Evolutionary conservation across 163 green algal genomes (phyloP).

Genomic region (Chlorella variabilis): DNA sequence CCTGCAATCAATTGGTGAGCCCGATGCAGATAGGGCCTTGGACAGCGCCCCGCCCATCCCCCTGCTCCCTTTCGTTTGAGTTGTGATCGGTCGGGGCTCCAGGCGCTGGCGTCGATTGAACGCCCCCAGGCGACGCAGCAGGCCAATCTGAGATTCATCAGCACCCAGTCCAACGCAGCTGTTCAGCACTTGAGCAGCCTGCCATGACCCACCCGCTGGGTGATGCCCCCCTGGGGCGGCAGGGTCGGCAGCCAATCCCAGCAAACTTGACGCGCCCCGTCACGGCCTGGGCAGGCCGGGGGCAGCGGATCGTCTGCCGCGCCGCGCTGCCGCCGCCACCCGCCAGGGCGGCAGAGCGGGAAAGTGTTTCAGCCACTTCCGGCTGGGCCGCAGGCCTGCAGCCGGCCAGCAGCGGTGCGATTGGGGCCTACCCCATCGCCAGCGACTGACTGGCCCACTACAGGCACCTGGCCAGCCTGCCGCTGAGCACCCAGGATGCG

Average conservation of each 20-base stretch:
- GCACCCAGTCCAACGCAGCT: too few relatives aligned
- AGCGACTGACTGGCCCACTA: constrained; percentile 8
- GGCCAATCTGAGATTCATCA: too few relatives aligned
- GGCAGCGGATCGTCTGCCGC: neutral
- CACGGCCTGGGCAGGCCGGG: too few relatives aligned
- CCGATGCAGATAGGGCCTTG: too few relatives aligned
- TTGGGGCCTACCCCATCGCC: neutral
- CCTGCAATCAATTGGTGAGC: too few relatives aligned
- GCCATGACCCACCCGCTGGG: too few relatives aligned
- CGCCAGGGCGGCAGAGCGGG: neutral
- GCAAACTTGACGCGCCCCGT: neutral
- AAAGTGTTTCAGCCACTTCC: neutral
- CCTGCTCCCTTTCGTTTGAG: too few relatives aligned
- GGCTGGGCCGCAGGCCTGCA: neutral
- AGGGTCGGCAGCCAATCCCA: neutral
- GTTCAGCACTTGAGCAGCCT: too few relatives aligned
- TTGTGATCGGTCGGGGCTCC: too few relatives aligned
- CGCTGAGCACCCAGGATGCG: neutral
- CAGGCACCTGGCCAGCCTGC: neutral
- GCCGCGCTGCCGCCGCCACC: neutral
- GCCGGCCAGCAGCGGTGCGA: neutral
- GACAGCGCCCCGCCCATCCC: too few relatives aligned
- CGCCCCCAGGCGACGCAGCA: too few relatives aligned
- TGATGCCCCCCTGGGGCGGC: neutral
- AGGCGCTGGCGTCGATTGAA: too few relatives aligned